phyloP scores from a whole-genome alignment of 192 early-diverging fungal species.

The Coemansia sp. region DNA sequence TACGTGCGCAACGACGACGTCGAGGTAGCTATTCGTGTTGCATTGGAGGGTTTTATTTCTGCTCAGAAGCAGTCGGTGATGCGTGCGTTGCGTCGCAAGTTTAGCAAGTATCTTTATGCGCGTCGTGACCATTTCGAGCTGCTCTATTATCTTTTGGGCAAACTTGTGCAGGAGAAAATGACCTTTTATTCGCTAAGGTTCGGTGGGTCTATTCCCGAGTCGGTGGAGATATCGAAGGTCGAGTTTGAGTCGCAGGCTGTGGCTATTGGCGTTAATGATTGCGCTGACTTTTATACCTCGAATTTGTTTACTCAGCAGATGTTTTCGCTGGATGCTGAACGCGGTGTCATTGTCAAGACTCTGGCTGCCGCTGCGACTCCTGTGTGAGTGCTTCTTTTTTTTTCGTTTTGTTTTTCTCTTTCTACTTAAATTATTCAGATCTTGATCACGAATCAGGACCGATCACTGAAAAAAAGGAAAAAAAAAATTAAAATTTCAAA shows the following conservation, averaged over 20 bases:
- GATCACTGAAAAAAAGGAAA: neutral
- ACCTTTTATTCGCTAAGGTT: slow-evolving; percentile 68
- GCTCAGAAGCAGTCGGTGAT: slow-evolving; percentile 94
- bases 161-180: slow-evolving; percentile 73
- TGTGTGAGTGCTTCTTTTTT: neutral
- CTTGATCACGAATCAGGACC: too few species aligned
- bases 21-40: slow-evolving; percentile 88
- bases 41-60: slow-evolving; percentile 84
- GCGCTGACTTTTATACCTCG: slow-evolving; percentile 58
- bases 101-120: slow-evolving; percentile 80
- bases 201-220: slow-evolving; percentile 56
- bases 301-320: slow-evolving; percentile 51
- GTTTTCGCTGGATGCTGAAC: slow-evolving; percentile 31
- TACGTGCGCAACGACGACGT: slow-evolving; percentile 88
- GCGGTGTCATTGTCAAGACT: slow-evolving; percentile 44
- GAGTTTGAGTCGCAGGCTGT: slow-evolving; percentile 63
- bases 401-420: slow-evolving; percentile 5
- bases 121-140: slow-evolving; percentile 81
- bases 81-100: slow-evolving; percentile 76
- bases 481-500: slow-evolving; percentile 9
- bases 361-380: neutral
- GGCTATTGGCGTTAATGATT: slow-evolving; percentile 61
- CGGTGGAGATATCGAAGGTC: slow-evolving; percentile 58
- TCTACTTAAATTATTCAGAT: neutral
- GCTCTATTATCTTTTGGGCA: slow-evolving; percentile 71